Evolutionary conservation across 768 basidiomycete genomes (phyloP).

Genomic region (Paxillus ammoniavirescens): DNA sequence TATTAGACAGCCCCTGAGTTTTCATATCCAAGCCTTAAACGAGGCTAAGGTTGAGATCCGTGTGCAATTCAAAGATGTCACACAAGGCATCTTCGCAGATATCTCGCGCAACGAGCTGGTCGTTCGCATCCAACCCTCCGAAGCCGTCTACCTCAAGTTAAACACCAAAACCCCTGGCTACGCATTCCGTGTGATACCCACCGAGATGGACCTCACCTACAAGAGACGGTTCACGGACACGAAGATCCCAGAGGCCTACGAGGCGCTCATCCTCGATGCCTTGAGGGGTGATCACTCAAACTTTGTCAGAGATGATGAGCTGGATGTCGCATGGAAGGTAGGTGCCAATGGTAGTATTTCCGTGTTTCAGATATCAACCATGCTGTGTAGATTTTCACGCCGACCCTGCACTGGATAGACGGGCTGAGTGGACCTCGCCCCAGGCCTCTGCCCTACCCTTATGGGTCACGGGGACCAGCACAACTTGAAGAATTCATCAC

Average conservation of each 20-base stretch:
- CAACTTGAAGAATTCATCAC: constrained; percentile 73
- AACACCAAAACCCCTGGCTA: constrained; percentile 95
- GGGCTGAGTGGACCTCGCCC: constrained; percentile 66
- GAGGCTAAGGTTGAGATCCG: constrained; percentile 99
- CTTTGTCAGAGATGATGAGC: constrained; percentile 96
- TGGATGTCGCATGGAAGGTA: constrained; percentile 98
- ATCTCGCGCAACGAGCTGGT: constrained; percentile 97
- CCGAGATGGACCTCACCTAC: constrained; percentile 98
- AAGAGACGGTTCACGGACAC: constrained; percentile 89
- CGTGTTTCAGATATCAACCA: constrained; percentile 6
- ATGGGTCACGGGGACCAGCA: constrained; percentile 94
- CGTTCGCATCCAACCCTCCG: constrained; percentile 93
- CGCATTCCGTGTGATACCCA: constrained; percentile 85
- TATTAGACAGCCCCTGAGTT: constrained; percentile 11
- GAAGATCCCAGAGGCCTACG: constrained; percentile 95
- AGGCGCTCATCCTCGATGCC: constrained; percentile 92
- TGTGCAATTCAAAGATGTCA: constrained; percentile 97
- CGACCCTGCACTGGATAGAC: constrained; percentile 95
- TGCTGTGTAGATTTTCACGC: constrained; percentile 79
- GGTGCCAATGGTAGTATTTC: constrained; percentile 18
- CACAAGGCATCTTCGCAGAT: constrained; percentile 94
- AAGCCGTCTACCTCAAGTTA: constrained; percentile 96
- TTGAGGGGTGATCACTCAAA: constrained; percentile 99
- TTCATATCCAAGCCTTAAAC: constrained; percentile 68
- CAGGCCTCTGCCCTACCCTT: constrained; percentile 76